A percentile compares a stretch with the other conserved stretches of the same genome.
Conservation (phyloP, 2,329 filamentous ascomycete genomes). For the Phyllachora maydis region DNA sequence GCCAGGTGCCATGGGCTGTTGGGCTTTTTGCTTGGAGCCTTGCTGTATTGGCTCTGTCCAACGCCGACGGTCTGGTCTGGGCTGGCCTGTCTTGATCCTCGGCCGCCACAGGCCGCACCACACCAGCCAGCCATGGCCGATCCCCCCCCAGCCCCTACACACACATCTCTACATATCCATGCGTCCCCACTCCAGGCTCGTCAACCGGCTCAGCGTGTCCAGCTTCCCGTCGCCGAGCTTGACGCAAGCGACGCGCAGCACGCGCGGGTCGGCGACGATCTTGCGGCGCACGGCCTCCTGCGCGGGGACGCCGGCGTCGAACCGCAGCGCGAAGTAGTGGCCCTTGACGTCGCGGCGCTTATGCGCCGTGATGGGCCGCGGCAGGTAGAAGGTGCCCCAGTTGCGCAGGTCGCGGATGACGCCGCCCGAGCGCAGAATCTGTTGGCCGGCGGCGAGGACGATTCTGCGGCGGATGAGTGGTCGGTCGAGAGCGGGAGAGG, state of each 20-base stretch:
- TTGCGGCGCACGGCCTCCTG: constrained; percentile 59
- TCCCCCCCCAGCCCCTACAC: too few species aligned
- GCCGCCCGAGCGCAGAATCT: constrained; percentile 66
- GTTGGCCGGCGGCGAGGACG: constrained; percentile 62
- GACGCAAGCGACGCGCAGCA: constrained; percentile 74
- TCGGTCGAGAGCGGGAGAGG: too few species aligned
- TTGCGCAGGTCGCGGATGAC: constrained; percentile 85
- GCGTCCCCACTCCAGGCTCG: constrained; percentile 29
- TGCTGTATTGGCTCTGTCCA: too few species aligned
- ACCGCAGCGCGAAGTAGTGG: constrained; percentile 97
- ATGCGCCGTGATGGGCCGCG: constrained; percentile 57
- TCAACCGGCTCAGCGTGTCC: constrained; percentile 35
- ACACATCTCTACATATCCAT: too few species aligned
- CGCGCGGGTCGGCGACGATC: constrained; percentile 67
- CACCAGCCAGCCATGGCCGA: too few species aligned
- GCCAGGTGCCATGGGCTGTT: too few species aligned
- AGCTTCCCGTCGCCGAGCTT: constrained; percentile 79
- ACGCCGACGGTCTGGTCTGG: too few species aligned
- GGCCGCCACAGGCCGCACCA: too few species aligned
- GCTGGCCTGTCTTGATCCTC: too few species aligned
- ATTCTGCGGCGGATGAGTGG: too few species aligned
- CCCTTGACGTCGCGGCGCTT: constrained; percentile 69
- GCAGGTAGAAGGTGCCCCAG: constrained; percentile 85
- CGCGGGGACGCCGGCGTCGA: constrained; percentile 55
- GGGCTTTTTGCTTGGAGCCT: too few species aligned